Evolutionary conservation across 2,329 filamentous ascomycete species (phyloP).

Genomic region (Claviceps capensis): DNA sequence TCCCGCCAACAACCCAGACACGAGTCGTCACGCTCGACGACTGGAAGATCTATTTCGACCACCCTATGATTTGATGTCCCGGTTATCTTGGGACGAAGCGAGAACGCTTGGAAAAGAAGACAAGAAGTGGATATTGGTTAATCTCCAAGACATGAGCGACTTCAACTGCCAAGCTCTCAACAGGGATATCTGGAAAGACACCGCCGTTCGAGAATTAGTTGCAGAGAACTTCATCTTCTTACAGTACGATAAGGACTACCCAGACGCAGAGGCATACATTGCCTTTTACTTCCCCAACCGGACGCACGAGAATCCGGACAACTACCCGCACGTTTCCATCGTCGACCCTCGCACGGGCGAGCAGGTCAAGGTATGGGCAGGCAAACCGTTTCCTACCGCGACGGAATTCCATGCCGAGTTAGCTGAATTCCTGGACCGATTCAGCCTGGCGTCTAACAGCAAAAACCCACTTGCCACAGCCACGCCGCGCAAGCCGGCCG

Average conservation of each 20-base stretch:
- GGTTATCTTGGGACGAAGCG: constrained; percentile 68
- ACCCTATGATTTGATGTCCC: constrained; percentile 78
- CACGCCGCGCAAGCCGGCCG: constrained; percentile 47
- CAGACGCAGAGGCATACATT: constrained; percentile 64
- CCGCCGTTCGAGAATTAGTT: constrained; percentile 63
- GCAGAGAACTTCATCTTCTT: constrained; percentile 91
- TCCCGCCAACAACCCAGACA: constrained; percentile 22
- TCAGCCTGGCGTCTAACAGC: constrained; percentile 74
- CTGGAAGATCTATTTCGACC: constrained; percentile 88
- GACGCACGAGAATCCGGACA: constrained; percentile 64
- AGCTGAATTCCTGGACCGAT: constrained; percentile 92
- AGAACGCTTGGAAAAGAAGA: constrained; percentile 73
- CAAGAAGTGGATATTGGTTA: constrained; percentile 90
- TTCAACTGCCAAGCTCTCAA: constrained; percentile 94
- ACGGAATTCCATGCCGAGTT: constrained; percentile 81
- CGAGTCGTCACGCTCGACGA: constrained; percentile 55
- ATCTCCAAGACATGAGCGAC: constrained; percentile 83
- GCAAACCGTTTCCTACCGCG: constrained; percentile 60
- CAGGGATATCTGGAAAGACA: constrained; percentile 89
- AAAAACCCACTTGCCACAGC: constrained; percentile 80
- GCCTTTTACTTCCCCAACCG: constrained; percentile 74
- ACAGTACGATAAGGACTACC: constrained; percentile 81
- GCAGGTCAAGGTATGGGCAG: constrained; percentile 93
- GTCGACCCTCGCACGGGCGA: constrained; percentile 92
- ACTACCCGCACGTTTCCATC: constrained; percentile 92